phyloP scores from a whole-genome alignment of 225 moss, liverwort and hornwort genomes.

The Pseudoscleropodium purum region DNA sequence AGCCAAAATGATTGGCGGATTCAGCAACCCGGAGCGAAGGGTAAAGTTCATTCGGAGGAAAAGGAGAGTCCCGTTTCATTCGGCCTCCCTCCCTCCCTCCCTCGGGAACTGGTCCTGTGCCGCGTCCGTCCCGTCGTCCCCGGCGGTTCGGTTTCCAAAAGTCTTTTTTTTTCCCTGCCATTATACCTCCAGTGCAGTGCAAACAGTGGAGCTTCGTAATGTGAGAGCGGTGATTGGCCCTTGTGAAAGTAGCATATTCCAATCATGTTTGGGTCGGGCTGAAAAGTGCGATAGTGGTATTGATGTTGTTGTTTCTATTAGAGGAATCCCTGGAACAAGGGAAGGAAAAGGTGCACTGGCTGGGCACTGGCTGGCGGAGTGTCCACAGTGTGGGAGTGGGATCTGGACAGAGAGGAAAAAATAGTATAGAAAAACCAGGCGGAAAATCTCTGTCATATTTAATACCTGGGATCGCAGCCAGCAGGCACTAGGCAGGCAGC shows the following conservation, averaged over 20 bases:
- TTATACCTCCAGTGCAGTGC: neutral
- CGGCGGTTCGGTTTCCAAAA: neutral
- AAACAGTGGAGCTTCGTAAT: neutral
- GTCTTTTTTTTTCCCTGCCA: neutral
- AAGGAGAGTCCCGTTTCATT: neutral
- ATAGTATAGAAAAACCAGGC: neutral
- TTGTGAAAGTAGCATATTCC: neutral
- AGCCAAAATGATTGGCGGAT: neutral
- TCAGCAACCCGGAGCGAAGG: neutral
- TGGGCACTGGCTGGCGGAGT: neutral
- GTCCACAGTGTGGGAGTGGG: neutral
- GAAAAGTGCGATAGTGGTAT: neutral
- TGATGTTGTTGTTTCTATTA: neutral
- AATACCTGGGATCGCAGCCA: neutral
- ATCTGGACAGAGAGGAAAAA: neutral
- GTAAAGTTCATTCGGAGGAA: neutral
- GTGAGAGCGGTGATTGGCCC: neutral
- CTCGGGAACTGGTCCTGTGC: neutral
- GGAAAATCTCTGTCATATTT: conserved; percentile 20
- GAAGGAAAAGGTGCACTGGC: neutral
- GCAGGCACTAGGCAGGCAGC: too few relatives aligned
- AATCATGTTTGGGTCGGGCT: neutral
- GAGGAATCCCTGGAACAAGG: neutral
- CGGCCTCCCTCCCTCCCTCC: neutral
- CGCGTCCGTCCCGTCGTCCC: too few relatives aligned